These are phyloP conservation scores for Leccinum incarnatum DNA, from an alignment of 768 basidiomycete species.

Conservation along the genomic window DNA sequence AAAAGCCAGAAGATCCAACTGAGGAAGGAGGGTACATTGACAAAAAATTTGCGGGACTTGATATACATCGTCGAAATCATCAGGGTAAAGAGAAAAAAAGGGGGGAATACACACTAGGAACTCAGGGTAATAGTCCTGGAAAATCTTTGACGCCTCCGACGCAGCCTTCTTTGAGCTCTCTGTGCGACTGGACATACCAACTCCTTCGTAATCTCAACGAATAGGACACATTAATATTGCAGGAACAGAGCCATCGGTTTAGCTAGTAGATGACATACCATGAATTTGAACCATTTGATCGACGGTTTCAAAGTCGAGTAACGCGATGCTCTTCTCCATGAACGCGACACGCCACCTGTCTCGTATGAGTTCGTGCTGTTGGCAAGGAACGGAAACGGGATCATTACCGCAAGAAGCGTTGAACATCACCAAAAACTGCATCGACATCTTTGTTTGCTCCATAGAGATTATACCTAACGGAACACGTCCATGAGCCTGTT, in stretches of 20 bases:
- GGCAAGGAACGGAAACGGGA: neutral
- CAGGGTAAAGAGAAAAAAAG: slow-evolving; percentile 12
- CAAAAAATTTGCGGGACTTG: slow-evolving; percentile 74
- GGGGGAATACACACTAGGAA: slow-evolving; percentile 47
- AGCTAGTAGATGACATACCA: slow-evolving; percentile 37
- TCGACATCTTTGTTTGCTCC: slow-evolving; percentile 65
- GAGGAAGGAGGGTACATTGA: slow-evolving; percentile 74
- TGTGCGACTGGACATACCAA: slow-evolving; percentile 60
- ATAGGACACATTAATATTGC: neutral
- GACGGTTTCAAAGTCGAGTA: slow-evolving; percentile 68
- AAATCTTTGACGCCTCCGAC: slow-evolving; percentile 68
- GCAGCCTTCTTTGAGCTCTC: slow-evolving; percentile 78
- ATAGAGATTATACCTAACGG: slow-evolving; percentile 71
- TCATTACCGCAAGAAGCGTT: slow-evolving; percentile 68
- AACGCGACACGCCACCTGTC: slow-evolving; percentile 74
- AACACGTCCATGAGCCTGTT: neutral
- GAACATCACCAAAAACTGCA: slow-evolving; percentile 72
- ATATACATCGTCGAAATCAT: neutral
- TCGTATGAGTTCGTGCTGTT: slow-evolving; percentile 4
- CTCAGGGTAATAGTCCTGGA: slow-evolving; percentile 77
- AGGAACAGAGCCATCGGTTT: neutral
- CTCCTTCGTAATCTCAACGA: slow-evolving; percentile 69
- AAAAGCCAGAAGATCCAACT: slow-evolving; percentile 86
- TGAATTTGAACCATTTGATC: slow-evolving; percentile 77
- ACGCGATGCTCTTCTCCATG: slow-evolving; percentile 63